Evolutionary conservation across 306 rosid genomes (phyloP).

Genomic region (Urtica urens): DNA sequence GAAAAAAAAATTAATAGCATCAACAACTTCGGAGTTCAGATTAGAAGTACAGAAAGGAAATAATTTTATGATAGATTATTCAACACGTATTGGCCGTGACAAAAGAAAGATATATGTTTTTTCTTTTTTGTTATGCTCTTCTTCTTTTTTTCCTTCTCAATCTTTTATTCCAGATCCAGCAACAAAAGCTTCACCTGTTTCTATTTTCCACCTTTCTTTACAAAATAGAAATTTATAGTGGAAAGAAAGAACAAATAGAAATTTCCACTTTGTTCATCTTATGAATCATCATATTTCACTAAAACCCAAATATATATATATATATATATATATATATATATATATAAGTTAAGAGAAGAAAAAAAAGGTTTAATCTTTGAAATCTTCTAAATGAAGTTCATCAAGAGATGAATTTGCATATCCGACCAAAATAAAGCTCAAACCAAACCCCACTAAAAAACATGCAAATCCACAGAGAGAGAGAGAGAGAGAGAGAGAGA

Average conservation of each 20-base stretch:
- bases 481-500: not conserved
- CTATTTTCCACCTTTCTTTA: constrained; percentile 20
- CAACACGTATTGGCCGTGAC: constrained; percentile 41
- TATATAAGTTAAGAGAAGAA: not conserved
- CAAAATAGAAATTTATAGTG: constrained; percentile 10
- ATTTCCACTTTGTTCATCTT: not conserved
- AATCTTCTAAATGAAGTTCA: constrained; percentile 4
- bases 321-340: too few relatives aligned
- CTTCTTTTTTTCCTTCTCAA: constrained; percentile 18
- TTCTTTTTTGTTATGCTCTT: constrained; percentile 24
- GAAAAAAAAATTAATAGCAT: constrained; percentile 2
- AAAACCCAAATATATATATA: too few relatives aligned
- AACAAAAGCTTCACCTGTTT: constrained; percentile 42
- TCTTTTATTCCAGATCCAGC: constrained; percentile 52
- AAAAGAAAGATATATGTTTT: not conserved
- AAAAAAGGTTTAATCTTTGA: constrained; percentile 15
- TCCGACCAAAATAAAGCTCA: constrained; percentile 8
- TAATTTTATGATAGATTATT: constrained; percentile 28
- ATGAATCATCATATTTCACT: not conserved
- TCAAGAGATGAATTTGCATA: not conserved
- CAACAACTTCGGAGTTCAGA: constrained; percentile 28
- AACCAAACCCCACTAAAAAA: constrained; percentile 10
- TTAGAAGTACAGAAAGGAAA: constrained; percentile 8
- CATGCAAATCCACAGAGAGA: constrained; percentile 10
- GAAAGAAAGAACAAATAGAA: constrained; percentile 11